These are phyloP conservation scores for Lophiotrema nucula DNA, from an alignment of 495 filamentous ascomycete genomes.

Conservation along the genomic window DNA sequence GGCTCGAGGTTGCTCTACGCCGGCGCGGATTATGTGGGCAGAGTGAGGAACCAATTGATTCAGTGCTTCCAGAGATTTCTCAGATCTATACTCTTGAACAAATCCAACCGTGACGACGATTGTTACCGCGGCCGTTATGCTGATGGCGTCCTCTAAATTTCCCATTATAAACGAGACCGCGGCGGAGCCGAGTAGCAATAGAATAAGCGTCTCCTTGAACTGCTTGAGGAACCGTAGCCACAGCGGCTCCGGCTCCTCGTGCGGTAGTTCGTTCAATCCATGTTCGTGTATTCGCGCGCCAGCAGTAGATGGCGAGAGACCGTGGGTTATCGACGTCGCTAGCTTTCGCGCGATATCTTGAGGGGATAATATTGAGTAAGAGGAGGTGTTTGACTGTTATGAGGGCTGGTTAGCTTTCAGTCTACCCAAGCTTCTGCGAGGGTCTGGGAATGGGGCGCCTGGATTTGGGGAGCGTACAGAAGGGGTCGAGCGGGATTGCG, in stretches of 20 bases:
- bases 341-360: constrained; percentile 76
- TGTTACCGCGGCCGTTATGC: constrained; percentile 89
- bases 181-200: constrained; percentile 89
- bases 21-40: constrained; percentile 77
- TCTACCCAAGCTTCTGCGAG: neutral
- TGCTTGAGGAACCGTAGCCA: constrained; percentile 95
- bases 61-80: constrained; percentile 94
- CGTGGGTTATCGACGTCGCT: constrained; percentile 76
- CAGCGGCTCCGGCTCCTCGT: constrained; percentile 87
- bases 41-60: constrained; percentile 91
- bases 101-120: constrained; percentile 97
- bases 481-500: constrained; percentile 24
- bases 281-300: constrained; percentile 71
- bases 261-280: constrained; percentile 92
- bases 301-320: constrained; percentile 77
- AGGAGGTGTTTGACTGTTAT: constrained; percentile 57
- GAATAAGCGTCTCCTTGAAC: constrained; percentile 85
- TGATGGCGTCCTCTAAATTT: constrained; percentile 93
- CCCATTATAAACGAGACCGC: constrained; percentile 88
- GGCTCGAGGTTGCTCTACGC: constrained; percentile 21
- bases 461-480: constrained; percentile 17
- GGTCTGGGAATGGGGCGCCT: neutral
- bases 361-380: constrained; percentile 63
- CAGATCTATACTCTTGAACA: constrained; percentile 94
- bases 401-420: constrained; percentile 6